Evolutionary conservation across 108 stramenopile genomes (phyloP).

Genomic region (Skeletonema menzelii): DNA sequence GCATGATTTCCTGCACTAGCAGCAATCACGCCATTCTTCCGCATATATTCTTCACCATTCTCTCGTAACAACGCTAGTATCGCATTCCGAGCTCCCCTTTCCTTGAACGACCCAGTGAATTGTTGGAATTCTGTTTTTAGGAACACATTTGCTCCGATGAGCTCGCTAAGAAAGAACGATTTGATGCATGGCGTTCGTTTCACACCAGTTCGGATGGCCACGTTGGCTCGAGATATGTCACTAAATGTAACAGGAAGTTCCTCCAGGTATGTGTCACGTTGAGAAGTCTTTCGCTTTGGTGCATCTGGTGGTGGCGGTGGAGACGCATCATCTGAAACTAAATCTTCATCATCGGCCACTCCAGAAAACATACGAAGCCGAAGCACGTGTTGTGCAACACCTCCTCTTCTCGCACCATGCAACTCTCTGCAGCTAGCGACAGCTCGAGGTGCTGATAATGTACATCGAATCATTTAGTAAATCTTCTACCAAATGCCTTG

Average conservation of each 20-base stretch:
- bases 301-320: neutral
- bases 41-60: slow-evolving; percentile 38
- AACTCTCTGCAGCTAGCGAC: neutral
- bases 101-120: slow-evolving; percentile 97
- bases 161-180: slow-evolving; percentile 74
- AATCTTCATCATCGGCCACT: neutral
- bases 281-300: slow-evolving; percentile 16
- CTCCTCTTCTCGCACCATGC: neutral
- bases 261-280: slow-evolving; percentile 30
- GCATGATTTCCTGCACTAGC: slow-evolving; percentile 95
- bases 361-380: slow-evolving; percentile 24
- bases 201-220: slow-evolving; percentile 77
- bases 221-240: slow-evolving; percentile 79
- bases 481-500: neutral
- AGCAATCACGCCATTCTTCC: slow-evolving; percentile 85
- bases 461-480: neutral
- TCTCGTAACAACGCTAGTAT: slow-evolving; percentile 67
- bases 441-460: neutral
- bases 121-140: slow-evolving; percentile 87
- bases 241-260: slow-evolving; percentile 75
- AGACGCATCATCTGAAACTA: neutral
- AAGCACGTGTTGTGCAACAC: neutral
- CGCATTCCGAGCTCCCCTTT: slow-evolving; percentile 96
- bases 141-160: slow-evolving; percentile 80
- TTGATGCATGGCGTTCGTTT: slow-evolving; percentile 64